A percentile compares a stretch with the other conserved stretches of the same genome.
phyloP scores from a whole-genome alignment of 2,329 filamentous ascomycete genomes.

The Reticulascus tulasneorum region DNA sequence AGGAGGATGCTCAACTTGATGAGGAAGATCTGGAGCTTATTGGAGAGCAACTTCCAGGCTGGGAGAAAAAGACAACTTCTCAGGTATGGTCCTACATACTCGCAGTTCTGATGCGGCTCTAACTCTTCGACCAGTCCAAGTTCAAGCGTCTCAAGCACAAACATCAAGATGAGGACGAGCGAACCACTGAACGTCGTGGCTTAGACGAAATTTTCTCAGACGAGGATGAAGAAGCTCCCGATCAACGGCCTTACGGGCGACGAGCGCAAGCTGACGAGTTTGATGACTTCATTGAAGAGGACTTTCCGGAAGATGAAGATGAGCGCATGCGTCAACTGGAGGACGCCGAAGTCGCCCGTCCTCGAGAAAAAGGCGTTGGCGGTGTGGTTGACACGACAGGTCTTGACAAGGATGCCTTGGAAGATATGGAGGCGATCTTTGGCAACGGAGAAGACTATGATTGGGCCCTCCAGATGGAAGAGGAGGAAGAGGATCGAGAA shows the following conservation, averaged over 20 bases:
- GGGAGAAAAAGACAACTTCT: conserved; percentile 60
- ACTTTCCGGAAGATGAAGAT: conserved; percentile 83
- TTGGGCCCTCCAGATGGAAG: conserved; percentile 87
- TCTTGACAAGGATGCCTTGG: conserved; percentile 85
- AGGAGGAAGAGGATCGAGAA: conserved; percentile 75
- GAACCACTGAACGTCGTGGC: conserved; percentile 61
- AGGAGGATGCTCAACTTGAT: conserved; percentile 84
- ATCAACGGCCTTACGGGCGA: conserved; percentile 48
- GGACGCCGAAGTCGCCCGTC: conserved; percentile 83
- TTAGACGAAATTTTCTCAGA: conserved; percentile 94
- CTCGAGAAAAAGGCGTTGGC: conserved; percentile 65
- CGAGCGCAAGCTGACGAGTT: conserved; percentile 72
- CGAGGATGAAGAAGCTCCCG: conserved; percentile 73
- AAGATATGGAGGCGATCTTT: conserved; percentile 89
- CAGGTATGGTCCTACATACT: conserved; percentile 70
- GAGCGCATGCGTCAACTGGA: conserved; percentile 72
- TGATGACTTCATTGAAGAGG: conserved; percentile 95
- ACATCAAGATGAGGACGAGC: conserved; percentile 69
- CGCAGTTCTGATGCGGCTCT: too few relatives aligned
- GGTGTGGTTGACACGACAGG: conserved; percentile 75
- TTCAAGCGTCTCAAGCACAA: conserved; percentile 97
- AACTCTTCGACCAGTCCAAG: conserved; percentile 75
- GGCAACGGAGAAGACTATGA: conserved; percentile 94
- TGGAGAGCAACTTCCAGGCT: conserved; percentile 72
- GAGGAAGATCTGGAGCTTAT: conserved; percentile 97